phyloP scores from a whole-genome alignment of 2,329 filamentous ascomycete genomes.

The Penicillium psychrosexuale region DNA sequence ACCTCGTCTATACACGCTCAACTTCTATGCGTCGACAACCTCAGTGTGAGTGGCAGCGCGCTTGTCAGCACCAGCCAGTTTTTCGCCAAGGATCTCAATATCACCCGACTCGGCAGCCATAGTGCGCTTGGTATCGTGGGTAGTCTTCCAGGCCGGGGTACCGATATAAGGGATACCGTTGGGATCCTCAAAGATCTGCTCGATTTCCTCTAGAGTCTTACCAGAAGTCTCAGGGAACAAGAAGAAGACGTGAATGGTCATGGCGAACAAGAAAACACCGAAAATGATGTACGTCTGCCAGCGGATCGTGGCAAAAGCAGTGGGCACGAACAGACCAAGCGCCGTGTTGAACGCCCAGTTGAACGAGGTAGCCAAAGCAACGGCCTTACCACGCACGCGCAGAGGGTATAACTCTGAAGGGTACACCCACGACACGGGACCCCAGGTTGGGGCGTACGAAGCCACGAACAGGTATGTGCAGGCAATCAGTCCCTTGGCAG shows the following conservation, averaged over 20 bases:
- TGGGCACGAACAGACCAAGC: constrained; percentile 47
- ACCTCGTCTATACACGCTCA: neutral
- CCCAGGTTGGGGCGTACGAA: constrained; percentile 63
- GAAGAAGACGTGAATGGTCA: constrained; percentile 65
- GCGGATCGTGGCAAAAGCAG: constrained; percentile 55
- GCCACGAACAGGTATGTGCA: constrained; percentile 63
- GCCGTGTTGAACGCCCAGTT: constrained; percentile 65
- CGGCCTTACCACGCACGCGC: constrained; percentile 59
- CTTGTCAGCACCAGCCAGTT: constrained; percentile 18
- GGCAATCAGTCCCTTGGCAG: constrained; percentile 64
- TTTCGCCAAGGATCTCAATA: constrained; percentile 29
- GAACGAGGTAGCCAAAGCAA: constrained; percentile 55
- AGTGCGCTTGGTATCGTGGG: constrained; percentile 29
- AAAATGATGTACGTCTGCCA: constrained; percentile 71
- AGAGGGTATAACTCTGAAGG: constrained; percentile 52
- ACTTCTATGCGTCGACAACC: neutral
- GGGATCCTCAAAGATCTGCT: constrained; percentile 60
- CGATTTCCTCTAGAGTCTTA: constrained; percentile 72
- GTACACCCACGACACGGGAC: constrained; percentile 56
- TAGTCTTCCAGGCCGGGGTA: constrained; percentile 40
- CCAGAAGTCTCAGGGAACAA: constrained; percentile 67
- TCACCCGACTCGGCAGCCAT: constrained; percentile 30
- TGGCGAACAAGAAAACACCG: constrained; percentile 65
- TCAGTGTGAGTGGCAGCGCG: constrained; percentile 12
- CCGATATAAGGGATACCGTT: constrained; percentile 37